These are phyloP conservation scores for Xylariaceae sp. DNA, from an alignment of 2,329 filamentous ascomycete genomes.

Conservation along the genomic window DNA sequence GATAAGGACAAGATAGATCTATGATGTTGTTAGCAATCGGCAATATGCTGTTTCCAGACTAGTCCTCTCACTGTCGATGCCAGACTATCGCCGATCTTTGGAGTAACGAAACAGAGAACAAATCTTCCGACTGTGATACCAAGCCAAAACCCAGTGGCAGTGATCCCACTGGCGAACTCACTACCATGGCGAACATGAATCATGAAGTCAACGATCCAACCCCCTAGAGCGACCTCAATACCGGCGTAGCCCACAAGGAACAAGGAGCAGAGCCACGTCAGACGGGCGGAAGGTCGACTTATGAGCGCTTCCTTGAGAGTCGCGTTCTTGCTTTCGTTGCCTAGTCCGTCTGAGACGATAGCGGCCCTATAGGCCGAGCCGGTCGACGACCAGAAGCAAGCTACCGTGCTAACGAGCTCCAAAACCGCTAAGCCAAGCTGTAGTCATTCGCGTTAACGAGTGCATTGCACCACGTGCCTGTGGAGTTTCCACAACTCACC, in stretches of 20 bases:
- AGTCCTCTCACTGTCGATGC: slow-evolving; percentile 34
- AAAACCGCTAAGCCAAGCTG: slow-evolving; percentile 51
- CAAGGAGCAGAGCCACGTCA: slow-evolving; percentile 68
- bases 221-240: slow-evolving; percentile 68
- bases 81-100: slow-evolving; percentile 67
- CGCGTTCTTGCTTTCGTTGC: slow-evolving; percentile 44
- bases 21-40: slow-evolving; percentile 28
- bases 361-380: slow-evolving; percentile 53
- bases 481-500: slow-evolving; percentile 23
- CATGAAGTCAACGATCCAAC: slow-evolving; percentile 88
- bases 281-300: slow-evolving; percentile 13
- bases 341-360: slow-evolving; percentile 23
- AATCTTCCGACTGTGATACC: slow-evolving; percentile 75
- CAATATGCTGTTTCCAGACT: too few species aligned
- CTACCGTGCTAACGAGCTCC: slow-evolving; percentile 51
- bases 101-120: slow-evolving; percentile 74
- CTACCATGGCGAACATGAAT: slow-evolving; percentile 68
- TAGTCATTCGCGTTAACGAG: too few species aligned
- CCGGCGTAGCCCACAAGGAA: slow-evolving; percentile 81
- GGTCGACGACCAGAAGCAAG: slow-evolving; percentile 63
- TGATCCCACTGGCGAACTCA: slow-evolving; percentile 71
- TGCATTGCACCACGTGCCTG: too few species aligned
- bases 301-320: slow-evolving; percentile 38
- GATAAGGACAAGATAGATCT: slow-evolving; percentile 61
- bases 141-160: slow-evolving; percentile 79